These are phyloP conservation scores for Penicillium brevicompactum DNA, from an alignment of 2,329 filamentous ascomycete genomes.

Conservation along the genomic window DNA sequence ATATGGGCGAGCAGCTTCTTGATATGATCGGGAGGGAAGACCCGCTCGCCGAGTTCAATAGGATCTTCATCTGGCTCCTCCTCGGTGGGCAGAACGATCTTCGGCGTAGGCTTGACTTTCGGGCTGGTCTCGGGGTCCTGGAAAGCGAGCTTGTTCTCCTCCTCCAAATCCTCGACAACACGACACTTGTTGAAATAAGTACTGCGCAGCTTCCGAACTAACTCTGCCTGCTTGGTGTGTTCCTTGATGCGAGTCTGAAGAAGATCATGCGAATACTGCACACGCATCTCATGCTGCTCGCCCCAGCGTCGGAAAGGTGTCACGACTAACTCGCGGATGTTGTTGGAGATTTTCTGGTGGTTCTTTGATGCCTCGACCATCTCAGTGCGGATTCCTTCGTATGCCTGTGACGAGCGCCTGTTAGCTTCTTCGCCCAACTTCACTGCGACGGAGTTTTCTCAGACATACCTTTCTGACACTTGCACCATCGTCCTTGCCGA, in stretches of 20 bases:
- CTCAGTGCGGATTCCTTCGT: conserved; percentile 87
- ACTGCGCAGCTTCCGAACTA: conserved; percentile 88
- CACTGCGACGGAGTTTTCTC: background rate
- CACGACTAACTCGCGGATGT: conserved; percentile 93
- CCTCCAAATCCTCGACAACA: conserved; percentile 91
- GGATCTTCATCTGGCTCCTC: conserved; percentile 75
- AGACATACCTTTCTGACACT: conserved; percentile 82
- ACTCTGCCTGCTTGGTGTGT: conserved; percentile 87
- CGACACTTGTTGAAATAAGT: conserved; percentile 99
- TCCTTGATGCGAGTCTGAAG: conserved; percentile 87
- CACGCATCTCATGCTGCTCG: conserved; percentile 85
- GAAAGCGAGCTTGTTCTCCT: conserved; percentile 98
- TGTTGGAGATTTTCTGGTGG: conserved; percentile 94
- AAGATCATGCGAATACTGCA: conserved; percentile 94
- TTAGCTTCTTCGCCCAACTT: background rate
- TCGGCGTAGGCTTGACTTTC: conserved; percentile 57
- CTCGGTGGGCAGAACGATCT: conserved; percentile 82
- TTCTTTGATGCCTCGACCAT: conserved; percentile 89
- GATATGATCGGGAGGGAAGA: conserved; percentile 80
- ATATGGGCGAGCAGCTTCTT: conserved; percentile 89
- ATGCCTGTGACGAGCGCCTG: conserved; percentile 62
- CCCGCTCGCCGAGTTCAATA: conserved; percentile 86
- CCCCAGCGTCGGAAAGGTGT: conserved; percentile 95
- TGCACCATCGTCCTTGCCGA: conserved; percentile 88
- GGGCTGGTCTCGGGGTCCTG: conserved; percentile 78